These are phyloP conservation scores for Saccharum spontaneum DNA, from an alignment of 176 grass and related monocot species.

Conservation along the genomic window DNA sequence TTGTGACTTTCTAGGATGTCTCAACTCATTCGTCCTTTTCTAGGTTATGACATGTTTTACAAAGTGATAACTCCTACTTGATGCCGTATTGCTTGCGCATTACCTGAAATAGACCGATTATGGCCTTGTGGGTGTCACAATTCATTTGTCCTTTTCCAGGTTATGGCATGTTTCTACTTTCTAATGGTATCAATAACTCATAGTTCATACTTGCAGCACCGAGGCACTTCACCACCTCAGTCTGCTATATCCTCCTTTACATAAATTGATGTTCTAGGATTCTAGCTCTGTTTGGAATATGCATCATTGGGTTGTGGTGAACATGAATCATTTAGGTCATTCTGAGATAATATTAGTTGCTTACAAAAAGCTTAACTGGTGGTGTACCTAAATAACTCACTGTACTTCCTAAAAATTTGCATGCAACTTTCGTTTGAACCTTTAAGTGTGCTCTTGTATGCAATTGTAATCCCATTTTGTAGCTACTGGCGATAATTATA, in stretches of 20 bases:
- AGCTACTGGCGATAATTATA: background rate
- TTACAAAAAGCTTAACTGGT: background rate
- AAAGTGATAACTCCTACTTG: background rate
- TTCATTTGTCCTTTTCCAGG: background rate
- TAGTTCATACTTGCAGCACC: background rate
- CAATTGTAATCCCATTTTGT: background rate
- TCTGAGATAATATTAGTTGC: background rate
- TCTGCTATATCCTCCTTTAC: background rate
- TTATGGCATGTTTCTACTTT: background rate
- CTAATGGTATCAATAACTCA: background rate
- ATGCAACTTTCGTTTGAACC: background rate
- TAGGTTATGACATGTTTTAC: background rate
- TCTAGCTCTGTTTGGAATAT: background rate
- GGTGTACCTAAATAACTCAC: background rate
- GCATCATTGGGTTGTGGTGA: background rate
- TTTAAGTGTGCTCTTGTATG: background rate
- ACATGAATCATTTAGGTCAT: background rate
- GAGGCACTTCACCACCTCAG: background rate
- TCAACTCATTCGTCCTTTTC: background rate
- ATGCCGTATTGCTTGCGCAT: background rate
- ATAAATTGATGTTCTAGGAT: background rate
- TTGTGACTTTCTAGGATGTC: background rate
- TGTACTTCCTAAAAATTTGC: background rate
- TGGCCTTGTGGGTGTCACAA: background rate
- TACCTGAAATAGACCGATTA: background rate